phyloP scores from a whole-genome alignment of 148 eudicot genomes.

The Diospyros lotus region DNA sequence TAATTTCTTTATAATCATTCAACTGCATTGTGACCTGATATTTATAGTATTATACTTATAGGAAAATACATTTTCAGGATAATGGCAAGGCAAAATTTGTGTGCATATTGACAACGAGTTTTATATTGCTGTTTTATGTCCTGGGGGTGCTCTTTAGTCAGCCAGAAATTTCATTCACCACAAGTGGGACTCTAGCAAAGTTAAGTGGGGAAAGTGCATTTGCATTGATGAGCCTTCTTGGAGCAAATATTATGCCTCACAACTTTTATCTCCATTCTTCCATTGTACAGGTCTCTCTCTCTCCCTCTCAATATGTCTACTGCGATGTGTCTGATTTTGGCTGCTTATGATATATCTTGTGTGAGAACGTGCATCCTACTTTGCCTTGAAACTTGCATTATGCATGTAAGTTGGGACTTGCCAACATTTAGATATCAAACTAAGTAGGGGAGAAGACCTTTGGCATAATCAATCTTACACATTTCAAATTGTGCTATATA shows the following conservation, averaged over 20 bases:
- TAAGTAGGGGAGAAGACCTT: neutral
- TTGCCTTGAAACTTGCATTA: neutral
- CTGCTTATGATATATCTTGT: too few species aligned
- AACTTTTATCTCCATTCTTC: slow-evolving; percentile 94
- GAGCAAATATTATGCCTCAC: slow-evolving; percentile 90
- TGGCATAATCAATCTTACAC: neutral
- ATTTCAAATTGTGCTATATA: too few species aligned
- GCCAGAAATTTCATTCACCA: slow-evolving; percentile 48
- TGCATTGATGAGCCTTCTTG: slow-evolving; percentile 92
- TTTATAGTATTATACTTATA: neutral
- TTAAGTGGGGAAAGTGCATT: slow-evolving; percentile 85
- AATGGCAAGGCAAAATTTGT: slow-evolving; percentile 49
- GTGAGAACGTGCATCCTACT: too few species aligned
- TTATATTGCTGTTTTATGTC: slow-evolving; percentile 44
- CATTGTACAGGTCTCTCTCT: slow-evolving; percentile 60
- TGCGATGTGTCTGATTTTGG: neutral
- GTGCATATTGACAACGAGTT: slow-evolving; percentile 47
- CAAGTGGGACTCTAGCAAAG: slow-evolving; percentile 46
- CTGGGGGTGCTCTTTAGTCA: slow-evolving; percentile 63
- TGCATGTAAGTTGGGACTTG: neutral
- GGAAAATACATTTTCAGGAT: slow-evolving; percentile 38
- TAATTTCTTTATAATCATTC: neutral
- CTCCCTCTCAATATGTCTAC: slow-evolving; percentile 6
- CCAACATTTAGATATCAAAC: neutral
- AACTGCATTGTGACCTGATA: neutral